These are phyloP conservation scores for Sphagnum magellanicum DNA, from an alignment of 228 moss, liverwort and hornwort species.

Conservation along the genomic window DNA sequence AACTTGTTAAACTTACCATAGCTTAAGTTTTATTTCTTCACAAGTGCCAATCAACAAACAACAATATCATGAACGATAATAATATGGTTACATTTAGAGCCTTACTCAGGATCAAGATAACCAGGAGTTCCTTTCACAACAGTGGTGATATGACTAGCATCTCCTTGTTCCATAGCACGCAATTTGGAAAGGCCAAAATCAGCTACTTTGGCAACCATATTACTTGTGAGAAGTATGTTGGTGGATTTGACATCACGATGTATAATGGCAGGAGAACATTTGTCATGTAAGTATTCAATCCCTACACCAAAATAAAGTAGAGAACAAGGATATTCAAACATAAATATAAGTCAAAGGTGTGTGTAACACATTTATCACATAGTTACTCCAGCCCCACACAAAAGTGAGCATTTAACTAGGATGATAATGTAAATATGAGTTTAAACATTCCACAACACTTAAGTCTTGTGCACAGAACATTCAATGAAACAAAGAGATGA, in stretches of 20 bases:
- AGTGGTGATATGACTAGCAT: conserved; percentile 62
- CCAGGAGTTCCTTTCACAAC: conserved; percentile 72
- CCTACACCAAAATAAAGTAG: conserved; percentile 14
- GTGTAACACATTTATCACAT: background rate
- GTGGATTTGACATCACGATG: conserved; percentile 62
- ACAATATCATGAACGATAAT: background rate
- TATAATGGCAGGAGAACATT: conserved; percentile 47
- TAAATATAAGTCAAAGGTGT: background rate
- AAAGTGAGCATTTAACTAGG: no score
- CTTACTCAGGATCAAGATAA: conserved; percentile 62
- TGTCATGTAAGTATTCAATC: conserved; percentile 63
- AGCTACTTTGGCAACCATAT: conserved; percentile 48
- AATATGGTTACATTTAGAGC: background rate
- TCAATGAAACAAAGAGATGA: no score
- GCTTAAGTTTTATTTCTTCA: background rate
- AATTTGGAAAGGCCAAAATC: conserved; percentile 72
- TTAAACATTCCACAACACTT: no score
- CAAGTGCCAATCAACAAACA: background rate
- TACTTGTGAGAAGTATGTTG: conserved; percentile 51
- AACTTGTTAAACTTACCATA: background rate
- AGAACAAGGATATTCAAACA: background rate
- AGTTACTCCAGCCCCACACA: no score
- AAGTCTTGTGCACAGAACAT: no score
- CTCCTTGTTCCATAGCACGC: conserved; percentile 17
- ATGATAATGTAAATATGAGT: no score